These are phyloP conservation scores for Botrytis medusae DNA, from an alignment of 2,329 filamentous ascomycete genomes.

Conservation along the genomic window DNA sequence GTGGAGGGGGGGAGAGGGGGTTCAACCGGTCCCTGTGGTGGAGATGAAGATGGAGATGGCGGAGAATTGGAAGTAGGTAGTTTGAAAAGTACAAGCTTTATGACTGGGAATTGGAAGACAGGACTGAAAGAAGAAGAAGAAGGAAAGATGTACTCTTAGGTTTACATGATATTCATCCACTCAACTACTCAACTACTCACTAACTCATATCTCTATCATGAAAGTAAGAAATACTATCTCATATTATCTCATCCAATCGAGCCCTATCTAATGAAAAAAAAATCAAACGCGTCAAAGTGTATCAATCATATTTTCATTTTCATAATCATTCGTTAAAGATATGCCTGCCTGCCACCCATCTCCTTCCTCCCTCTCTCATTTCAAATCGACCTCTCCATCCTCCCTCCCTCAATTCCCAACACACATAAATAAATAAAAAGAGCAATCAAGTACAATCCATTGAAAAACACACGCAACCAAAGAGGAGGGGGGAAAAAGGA, in stretches of 20 bases:
- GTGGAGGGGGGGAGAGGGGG: too few species aligned
- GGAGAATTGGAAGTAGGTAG: background rate
- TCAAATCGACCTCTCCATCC: background rate
- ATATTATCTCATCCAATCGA: background rate
- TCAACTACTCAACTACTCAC: background rate
- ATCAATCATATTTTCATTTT: constrained; percentile 8
- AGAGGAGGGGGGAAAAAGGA: background rate
- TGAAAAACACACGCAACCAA: background rate
- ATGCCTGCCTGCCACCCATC: background rate
- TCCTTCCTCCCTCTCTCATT: background rate
- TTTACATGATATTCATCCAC: background rate
- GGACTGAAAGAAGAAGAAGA: background rate
- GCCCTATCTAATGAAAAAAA: background rate
- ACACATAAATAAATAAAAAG: background rate
- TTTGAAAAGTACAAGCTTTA: background rate
- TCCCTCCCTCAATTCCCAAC: background rate
- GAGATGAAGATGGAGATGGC: background rate
- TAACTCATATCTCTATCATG: background rate
- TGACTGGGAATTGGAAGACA: background rate
- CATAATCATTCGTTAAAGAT: constrained; percentile 5
- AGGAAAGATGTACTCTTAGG: background rate
- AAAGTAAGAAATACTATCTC: background rate
- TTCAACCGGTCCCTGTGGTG: background rate
- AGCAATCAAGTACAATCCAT: background rate
- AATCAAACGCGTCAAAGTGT: background rate